Conservation (phyloP, 371 early-diverging fungal genomes). For the Zychaea mexicana region DNA sequence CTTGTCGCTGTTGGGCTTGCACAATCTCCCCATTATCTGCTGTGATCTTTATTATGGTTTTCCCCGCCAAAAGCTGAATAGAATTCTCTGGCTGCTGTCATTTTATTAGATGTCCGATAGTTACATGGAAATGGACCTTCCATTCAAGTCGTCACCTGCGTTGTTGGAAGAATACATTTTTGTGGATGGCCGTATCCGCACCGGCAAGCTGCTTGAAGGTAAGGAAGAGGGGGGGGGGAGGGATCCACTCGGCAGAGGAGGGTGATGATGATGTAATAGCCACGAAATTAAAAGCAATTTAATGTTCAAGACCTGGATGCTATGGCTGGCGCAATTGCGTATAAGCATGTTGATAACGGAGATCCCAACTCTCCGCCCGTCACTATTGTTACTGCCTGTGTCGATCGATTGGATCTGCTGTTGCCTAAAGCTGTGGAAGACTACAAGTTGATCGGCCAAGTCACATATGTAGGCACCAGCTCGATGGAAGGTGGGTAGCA, state of each 20-base stretch:
- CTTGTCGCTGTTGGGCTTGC: neutral
- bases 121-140: conserved; percentile 77
- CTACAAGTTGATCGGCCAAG: conserved; percentile 77
- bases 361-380: conserved; percentile 58
- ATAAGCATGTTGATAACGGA: conserved; percentile 67
- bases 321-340: conserved; percentile 80
- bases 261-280: conserved; percentile 2
- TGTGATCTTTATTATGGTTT: too few species aligned
- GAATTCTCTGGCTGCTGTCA: neutral
- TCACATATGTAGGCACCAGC: conserved; percentile 84
- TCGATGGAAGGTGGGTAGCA: conserved; percentile 84
- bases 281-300: neutral
- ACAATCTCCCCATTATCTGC: too few species aligned
- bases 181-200: conserved; percentile 65
- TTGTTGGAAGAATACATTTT: conserved; percentile 84
- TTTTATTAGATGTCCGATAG: conserved; percentile 70
- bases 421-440: conserved; percentile 68
- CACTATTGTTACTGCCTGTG: conserved; percentile 87
- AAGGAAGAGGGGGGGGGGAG: neutral
- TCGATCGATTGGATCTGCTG: conserved; percentile 85
- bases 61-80: too few species aligned
- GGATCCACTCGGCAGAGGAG: neutral
- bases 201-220: conserved; percentile 68
- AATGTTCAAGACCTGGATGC: conserved; percentile 67
- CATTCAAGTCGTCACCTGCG: conserved; percentile 74